Percentiles rank a stretch among this genome's conserved stretches.
Conservation (phyloP, 257 asterid species). For the Cinchona pubescens region DNA sequence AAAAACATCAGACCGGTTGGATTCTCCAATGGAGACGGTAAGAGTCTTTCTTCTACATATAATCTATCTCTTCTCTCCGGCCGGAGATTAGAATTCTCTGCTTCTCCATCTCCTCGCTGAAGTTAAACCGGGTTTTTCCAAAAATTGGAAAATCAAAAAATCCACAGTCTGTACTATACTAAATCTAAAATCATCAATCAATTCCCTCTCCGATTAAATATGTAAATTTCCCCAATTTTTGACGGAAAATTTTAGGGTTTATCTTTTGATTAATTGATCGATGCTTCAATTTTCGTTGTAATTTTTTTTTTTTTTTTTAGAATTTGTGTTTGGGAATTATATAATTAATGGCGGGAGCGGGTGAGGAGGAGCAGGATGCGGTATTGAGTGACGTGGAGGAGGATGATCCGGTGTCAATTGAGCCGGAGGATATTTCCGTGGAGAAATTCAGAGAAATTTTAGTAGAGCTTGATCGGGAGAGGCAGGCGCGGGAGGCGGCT, state of each 20-base stretch:
- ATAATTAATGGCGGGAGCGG: conserved; percentile 48
- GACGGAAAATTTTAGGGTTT: too few relatives aligned
- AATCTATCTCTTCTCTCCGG: too few relatives aligned
- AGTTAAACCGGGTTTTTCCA: background rate
- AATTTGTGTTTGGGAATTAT: too few relatives aligned
- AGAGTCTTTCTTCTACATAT: too few relatives aligned
- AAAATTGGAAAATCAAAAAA: too few relatives aligned
- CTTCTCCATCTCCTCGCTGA: background rate
- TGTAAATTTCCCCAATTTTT: too few relatives aligned
- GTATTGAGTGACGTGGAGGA: conserved; percentile 91
- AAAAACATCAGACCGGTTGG: background rate
- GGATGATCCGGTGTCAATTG: conserved; percentile 67
- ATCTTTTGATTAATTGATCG: too few relatives aligned
- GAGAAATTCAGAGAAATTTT: conserved; percentile 64
- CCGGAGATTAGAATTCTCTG: background rate
- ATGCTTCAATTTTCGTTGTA: too few relatives aligned
- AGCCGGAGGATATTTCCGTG: conserved; percentile 48
- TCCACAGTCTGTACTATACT: too few relatives aligned
- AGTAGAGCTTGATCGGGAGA: conserved; percentile 87
- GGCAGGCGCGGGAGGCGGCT: conserved; percentile 64
- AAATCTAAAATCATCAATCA: background rate
- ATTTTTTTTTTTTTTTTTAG: too few relatives aligned
- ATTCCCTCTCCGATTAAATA: too few relatives aligned
- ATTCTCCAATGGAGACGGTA: too few relatives aligned
- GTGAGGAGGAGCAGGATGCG: conserved; percentile 65